Evolutionary conservation across 2,329 filamentous ascomycete species (phyloP).

Genomic region (Ascocoryne sarcoides): DNA sequence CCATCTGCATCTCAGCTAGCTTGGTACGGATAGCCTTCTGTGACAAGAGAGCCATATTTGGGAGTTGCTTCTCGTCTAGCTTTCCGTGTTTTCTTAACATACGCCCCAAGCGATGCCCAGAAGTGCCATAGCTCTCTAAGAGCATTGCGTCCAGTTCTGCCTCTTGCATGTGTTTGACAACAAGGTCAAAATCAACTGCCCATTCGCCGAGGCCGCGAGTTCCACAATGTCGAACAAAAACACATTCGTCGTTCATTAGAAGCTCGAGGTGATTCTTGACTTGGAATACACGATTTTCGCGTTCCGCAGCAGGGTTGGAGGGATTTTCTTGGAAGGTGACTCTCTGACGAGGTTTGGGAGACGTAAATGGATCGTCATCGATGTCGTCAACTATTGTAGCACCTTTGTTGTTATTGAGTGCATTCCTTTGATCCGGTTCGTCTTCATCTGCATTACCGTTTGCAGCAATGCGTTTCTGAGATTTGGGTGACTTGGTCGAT

Average conservation of each 20-base stretch:
- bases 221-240: conserved; percentile 61
- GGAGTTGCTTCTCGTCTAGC: conserved; percentile 86
- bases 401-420: conserved; percentile 6
- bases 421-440: conserved; percentile 7
- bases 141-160: conserved; percentile 76
- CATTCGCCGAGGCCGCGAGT: conserved; percentile 60
- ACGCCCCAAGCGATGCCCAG: conserved; percentile 73
- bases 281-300: conserved; percentile 41
- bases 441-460: conserved; percentile 20
- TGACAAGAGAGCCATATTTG: conserved; percentile 71
- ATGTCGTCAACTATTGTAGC: conserved; percentile 13
- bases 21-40: conserved; percentile 78
- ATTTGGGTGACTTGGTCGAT: conserved; percentile 39
- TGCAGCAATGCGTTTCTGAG: conserved; percentile 15
- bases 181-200: conserved; percentile 71
- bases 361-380: conserved; percentile 16
- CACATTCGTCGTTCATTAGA: conserved; percentile 58
- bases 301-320: conserved; percentile 8
- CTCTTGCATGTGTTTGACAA: conserved; percentile 64
- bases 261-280: conserved; percentile 67
- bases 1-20: conserved; percentile 77
- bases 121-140: conserved; percentile 63
- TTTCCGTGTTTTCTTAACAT: conserved; percentile 83
- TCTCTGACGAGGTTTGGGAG: conserved; percentile 28
- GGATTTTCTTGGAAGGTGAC: conserved; percentile 39